phyloP scores from a whole-genome alignment of 1,139 yeast species.

The Waltiozyma sp. region DNA sequence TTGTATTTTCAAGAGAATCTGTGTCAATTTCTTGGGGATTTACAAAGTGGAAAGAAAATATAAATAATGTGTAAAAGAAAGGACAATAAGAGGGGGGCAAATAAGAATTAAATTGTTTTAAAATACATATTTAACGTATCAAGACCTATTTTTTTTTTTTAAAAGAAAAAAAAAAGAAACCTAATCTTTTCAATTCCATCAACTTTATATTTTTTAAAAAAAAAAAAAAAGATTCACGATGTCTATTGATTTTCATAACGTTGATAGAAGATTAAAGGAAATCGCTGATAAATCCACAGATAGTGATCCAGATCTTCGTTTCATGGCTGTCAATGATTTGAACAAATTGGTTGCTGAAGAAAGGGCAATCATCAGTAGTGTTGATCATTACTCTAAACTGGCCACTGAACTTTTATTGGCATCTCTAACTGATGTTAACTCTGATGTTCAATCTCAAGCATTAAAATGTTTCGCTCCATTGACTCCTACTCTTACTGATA shows the following conservation, averaged over 20 bases:
- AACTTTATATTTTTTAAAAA: too few species aligned
- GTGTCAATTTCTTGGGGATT: too few species aligned
- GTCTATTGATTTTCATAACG: constrained; percentile 34
- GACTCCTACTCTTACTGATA: constrained; percentile 21
- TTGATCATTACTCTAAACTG: constrained; percentile 18
- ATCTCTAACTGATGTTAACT: constrained; percentile 49
- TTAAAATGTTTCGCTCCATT: constrained; percentile 44
- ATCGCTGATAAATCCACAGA: constrained; percentile 47
- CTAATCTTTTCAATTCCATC: too few species aligned
- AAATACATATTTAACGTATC: too few species aligned
- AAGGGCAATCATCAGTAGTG: constrained; percentile 20
- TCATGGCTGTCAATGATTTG: constrained; percentile 79
- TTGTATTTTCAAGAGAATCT: too few species aligned
- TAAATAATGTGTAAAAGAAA: too few species aligned
- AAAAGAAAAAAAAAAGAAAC: too few species aligned
- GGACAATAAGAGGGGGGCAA: too few species aligned
- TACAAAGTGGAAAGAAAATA: too few species aligned
- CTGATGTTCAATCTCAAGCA: constrained; percentile 76
- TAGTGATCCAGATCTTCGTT: constrained; percentile 75
- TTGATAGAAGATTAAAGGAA: constrained; percentile 45
- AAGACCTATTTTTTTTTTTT: too few species aligned
- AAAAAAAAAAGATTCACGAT: too few species aligned
- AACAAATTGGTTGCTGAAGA: constrained; percentile 35
- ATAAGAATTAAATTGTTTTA: too few species aligned
- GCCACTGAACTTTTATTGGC: constrained; percentile 41